These are phyloP conservation scores for Plasmodium blacklocki DNA, from an alignment of 169 alveolate species.

Conservation along the genomic window DNA sequence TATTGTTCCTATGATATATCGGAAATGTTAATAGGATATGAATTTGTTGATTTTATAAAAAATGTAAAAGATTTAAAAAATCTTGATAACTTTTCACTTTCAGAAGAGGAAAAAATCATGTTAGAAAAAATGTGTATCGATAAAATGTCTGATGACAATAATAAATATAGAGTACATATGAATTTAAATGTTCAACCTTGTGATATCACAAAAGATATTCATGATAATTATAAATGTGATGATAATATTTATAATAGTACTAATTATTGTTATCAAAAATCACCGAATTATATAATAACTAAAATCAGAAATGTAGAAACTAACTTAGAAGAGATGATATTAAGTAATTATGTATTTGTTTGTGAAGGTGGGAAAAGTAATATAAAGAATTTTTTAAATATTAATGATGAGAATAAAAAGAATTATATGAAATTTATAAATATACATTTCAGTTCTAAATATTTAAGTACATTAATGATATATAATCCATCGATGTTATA, in stretches of 20 bases:
- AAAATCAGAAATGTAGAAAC: slow-evolving; percentile 24
- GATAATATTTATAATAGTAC: not conserved
- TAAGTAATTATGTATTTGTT: slow-evolving; percentile 83
- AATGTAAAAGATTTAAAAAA: not conserved
- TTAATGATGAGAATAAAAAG: slow-evolving; percentile 75
- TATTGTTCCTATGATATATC: slow-evolving; percentile 53
- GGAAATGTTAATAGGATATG: slow-evolving; percentile 60
- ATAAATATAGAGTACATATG: not conserved
- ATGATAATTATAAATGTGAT: not conserved
- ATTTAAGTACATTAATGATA: slow-evolving; percentile 81
- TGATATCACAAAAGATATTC: not conserved
- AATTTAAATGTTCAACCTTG: not conserved
- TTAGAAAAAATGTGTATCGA: too few relatives aligned
- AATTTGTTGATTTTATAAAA: slow-evolving; percentile 32
- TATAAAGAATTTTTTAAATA: slow-evolving; percentile 30
- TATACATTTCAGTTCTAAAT: slow-evolving; percentile 88
- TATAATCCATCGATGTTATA: slow-evolving; percentile 90
- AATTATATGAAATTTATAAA: slow-evolving; percentile 88
- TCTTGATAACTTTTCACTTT: not conserved
- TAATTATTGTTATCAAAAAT: not conserved
- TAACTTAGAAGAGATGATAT: slow-evolving; percentile 80
- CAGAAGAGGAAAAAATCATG: not conserved
- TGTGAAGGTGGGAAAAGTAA: slow-evolving; percentile 83
- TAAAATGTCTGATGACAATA: not conserved
- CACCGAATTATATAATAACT: slow-evolving; percentile 24